These are phyloP conservation scores for Bipolaris zeicola DNA, from an alignment of 2,329 filamentous ascomycete genomes.

Conservation along the genomic window DNA sequence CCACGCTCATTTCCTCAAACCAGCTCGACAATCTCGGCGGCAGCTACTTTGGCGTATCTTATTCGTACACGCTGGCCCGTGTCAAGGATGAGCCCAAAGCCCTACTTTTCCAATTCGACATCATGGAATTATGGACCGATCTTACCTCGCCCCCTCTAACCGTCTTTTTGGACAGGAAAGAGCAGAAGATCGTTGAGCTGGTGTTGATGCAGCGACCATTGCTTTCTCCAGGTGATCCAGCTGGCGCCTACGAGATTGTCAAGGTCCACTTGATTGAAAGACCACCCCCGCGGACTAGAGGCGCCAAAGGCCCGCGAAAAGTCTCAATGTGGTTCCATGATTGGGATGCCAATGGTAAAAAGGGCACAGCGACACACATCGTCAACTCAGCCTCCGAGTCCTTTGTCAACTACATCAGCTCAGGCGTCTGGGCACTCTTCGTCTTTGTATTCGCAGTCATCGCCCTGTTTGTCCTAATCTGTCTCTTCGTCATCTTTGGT, in stretches of 20 bases:
- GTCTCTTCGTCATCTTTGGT: slow-evolving; percentile 34
- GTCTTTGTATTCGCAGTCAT: slow-evolving; percentile 31
- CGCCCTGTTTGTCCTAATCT: slow-evolving; percentile 32
- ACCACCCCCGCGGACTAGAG: background rate
- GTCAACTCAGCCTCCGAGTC: slow-evolving; percentile 12
- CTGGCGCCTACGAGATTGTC: slow-evolving; percentile 33
- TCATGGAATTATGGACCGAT: slow-evolving; percentile 32
- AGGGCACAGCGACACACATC: slow-evolving; percentile 33
- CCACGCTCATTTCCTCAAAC: slow-evolving; percentile 20
- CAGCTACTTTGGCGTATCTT: slow-evolving; percentile 38
- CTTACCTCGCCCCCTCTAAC: slow-evolving; percentile 18
- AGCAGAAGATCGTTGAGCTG: slow-evolving; percentile 39
- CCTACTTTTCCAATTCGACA: slow-evolving; percentile 38
- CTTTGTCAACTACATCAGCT: slow-evolving; percentile 27
- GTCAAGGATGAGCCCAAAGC: slow-evolving; percentile 23
- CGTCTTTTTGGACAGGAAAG: slow-evolving; percentile 19
- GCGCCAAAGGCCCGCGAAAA: slow-evolving; percentile 1
- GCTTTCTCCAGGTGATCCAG: slow-evolving; percentile 26
- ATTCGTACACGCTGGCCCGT: slow-evolving; percentile 31
- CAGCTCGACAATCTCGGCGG: slow-evolving; percentile 32
- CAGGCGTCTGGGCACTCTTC: slow-evolving; percentile 34
- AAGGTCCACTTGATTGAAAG: slow-evolving; percentile 23
- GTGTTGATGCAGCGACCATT: slow-evolving; percentile 35
- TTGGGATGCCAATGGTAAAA: slow-evolving; percentile 39
- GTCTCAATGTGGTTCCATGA: slow-evolving; percentile 35